Conservation (phyloP, 202 grass and related monocot genomes). For the Musa balbisiana region DNA sequence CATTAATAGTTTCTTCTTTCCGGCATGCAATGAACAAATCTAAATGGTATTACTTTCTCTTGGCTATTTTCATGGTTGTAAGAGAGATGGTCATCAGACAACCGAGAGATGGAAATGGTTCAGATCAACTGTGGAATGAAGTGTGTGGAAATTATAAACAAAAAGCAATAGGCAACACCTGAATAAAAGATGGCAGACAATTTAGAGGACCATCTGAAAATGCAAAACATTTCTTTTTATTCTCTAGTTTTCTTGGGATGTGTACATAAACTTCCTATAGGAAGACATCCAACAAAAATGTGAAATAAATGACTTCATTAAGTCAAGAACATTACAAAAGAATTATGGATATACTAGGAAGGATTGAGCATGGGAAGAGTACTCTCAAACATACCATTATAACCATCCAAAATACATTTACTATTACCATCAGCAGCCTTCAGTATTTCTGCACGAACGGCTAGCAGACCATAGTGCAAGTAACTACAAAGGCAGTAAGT, state of each 20-base stretch:
- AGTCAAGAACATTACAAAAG: background rate
- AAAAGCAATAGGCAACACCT: background rate
- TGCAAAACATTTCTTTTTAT: background rate
- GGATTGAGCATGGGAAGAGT: background rate
- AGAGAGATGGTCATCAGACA: background rate
- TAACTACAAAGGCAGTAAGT: conserved; percentile 24
- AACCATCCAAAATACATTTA: conserved; percentile 33
- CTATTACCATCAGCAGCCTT: conserved; percentile 32
- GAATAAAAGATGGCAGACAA: background rate
- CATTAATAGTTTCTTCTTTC: too few species aligned
- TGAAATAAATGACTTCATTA: background rate
- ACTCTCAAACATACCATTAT: conserved; percentile 18
- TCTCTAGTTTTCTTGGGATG: background rate
- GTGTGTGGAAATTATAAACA: background rate
- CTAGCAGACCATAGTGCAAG: conserved; percentile 33
- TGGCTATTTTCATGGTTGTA: background rate
- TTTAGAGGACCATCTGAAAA: background rate
- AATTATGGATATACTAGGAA: background rate
- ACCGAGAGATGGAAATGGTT: background rate
- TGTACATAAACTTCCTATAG: background rate
- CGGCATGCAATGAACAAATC: background rate
- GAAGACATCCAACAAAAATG: background rate
- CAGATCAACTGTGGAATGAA: background rate
- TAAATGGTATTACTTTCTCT: background rate
- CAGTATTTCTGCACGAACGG: conserved; percentile 36